Evolutionary conservation across 2,329 filamentous ascomycete species (phyloP), one percentile per base, ranked within the genome.

Genomic region (Mycosphaerella arachidis): DNA sequence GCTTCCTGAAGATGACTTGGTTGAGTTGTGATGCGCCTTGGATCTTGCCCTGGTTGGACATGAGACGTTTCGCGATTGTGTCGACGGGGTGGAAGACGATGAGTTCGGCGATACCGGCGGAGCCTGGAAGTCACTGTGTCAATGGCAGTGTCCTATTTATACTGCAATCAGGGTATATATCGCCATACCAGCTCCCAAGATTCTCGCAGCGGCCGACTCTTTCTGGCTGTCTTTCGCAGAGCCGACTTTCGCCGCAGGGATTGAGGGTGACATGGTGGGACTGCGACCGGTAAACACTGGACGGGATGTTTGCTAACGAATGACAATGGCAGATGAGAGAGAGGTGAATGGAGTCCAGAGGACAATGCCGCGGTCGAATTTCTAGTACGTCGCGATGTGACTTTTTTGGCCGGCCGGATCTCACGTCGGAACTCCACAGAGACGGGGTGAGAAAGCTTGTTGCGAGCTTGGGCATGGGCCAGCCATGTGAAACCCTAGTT

Each of bases 21-120:
- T 96, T 97, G 71, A 99, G 81, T 74, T 91, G 86, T 58, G 83
- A 73, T 30, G 78, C 69, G 55, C 79, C 82, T 58, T 78, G 73
- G 68, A 90, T 84, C 82, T 82, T 90, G 73, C 86, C 86, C 76
- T 96, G 89, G 79, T 99, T 97, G 86, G 92, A 97, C 94, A 99
- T 99, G 78, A 99, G 86, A 69, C 94, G 91, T 84, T 99, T 99
- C 65, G 94, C 93, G 72, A 95, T 97, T 54, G 94, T 99, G 79
- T 99, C 94, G 76, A 99, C 91, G 66, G 91, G 91, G 75, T 96
- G 91, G 82, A 97, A 97, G 76, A 97, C 86, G 72, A 91, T 86
- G 72, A 97, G 82, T 79, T 97, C 93, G 71, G 92, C 88, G 76
- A 97, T 93, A 81, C 92, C 92, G 73, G 92, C 92, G 73, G 87